These are phyloP conservation scores for Tuctoria greenei DNA, from an alignment of 176 grass and related monocot genomes.

Conservation along the genomic window DNA sequence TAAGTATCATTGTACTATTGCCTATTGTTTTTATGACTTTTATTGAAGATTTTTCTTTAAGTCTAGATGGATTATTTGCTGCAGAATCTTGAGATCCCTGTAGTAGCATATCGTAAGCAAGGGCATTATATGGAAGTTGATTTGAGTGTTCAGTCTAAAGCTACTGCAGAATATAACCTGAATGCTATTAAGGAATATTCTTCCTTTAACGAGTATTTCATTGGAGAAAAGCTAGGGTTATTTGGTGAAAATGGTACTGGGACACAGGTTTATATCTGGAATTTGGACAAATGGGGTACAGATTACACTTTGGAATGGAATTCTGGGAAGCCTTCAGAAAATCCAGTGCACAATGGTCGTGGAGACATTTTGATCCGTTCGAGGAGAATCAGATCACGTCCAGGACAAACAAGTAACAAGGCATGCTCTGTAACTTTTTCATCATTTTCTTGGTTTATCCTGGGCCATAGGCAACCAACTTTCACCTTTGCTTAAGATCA, in stretches of 20 bases:
- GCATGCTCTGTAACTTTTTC: constrained; percentile 28
- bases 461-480: background rate
- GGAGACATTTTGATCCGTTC: constrained; percentile 84
- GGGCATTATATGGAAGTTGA: constrained; percentile 87
- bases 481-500: background rate
- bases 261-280: constrained; percentile 90
- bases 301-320: constrained; percentile 74
- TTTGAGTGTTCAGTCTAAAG: constrained; percentile 67
- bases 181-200: constrained; percentile 78
- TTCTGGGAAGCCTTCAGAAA: constrained; percentile 41
- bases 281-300: constrained; percentile 85
- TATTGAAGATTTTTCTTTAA: constrained; percentile 1
- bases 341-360: constrained; percentile 25
- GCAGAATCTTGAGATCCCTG: constrained; percentile 88
- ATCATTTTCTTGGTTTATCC: background rate
- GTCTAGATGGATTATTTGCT: constrained; percentile 23
- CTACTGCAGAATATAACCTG: constrained; percentile 59
- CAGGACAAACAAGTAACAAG: constrained; percentile 62
- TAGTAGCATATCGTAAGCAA: constrained; percentile 70
- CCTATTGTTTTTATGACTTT: background rate
- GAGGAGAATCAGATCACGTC: constrained; percentile 66
- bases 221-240: constrained; percentile 68
- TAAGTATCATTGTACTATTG: constrained; percentile 37
- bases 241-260: constrained; percentile 73
- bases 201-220: constrained; percentile 87